These are phyloP conservation scores for Malus orientalis DNA, from an alignment of 306 rosid species.

Conservation along the genomic window DNA sequence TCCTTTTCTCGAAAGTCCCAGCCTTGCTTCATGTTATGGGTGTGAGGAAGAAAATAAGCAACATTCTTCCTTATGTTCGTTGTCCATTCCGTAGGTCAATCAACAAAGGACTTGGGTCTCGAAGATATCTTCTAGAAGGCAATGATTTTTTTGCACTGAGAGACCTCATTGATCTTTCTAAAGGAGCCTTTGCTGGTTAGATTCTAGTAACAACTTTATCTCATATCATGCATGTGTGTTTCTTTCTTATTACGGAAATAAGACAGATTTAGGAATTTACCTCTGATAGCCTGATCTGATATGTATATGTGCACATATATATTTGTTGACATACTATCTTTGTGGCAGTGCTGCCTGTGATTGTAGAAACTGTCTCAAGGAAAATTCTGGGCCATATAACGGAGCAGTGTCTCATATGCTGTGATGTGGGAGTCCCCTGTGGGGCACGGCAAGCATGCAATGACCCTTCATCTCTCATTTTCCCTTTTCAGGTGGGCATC, in stretches of 20 bases:
- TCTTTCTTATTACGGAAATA: neutral
- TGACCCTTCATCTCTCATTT: conserved; percentile 87
- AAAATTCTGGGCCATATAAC: conserved; percentile 80
- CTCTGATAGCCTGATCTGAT: neutral
- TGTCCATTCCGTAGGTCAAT: conserved; percentile 82
- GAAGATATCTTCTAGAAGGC: conserved; percentile 87
- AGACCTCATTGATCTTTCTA: conserved; percentile 97
- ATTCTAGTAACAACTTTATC: conserved; percentile 12
- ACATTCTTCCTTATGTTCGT: conserved; percentile 73
- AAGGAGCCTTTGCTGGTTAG: conserved; percentile 95
- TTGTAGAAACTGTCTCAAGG: conserved; percentile 67
- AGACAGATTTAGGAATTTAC: neutral
- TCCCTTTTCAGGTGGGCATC: conserved; percentile 84
- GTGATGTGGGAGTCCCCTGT: conserved; percentile 93
- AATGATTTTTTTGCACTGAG: conserved; percentile 92
- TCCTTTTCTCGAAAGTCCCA: conserved; percentile 92
- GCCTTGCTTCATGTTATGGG: conserved; percentile 78
- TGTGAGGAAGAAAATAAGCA: conserved; percentile 75
- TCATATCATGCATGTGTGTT: neutral
- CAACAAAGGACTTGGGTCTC: conserved; percentile 72
- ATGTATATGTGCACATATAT: neutral
- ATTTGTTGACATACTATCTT: conserved; percentile 9
- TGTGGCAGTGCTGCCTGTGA: conserved; percentile 78
- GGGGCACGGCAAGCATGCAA: conserved; percentile 85
- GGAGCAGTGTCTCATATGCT: conserved; percentile 93